Evolutionary conservation across 805 yeast genomes (phyloP), one percentile per base, ranked within the genome.

Genomic region (Wickerhamomyces queroliae): DNA sequence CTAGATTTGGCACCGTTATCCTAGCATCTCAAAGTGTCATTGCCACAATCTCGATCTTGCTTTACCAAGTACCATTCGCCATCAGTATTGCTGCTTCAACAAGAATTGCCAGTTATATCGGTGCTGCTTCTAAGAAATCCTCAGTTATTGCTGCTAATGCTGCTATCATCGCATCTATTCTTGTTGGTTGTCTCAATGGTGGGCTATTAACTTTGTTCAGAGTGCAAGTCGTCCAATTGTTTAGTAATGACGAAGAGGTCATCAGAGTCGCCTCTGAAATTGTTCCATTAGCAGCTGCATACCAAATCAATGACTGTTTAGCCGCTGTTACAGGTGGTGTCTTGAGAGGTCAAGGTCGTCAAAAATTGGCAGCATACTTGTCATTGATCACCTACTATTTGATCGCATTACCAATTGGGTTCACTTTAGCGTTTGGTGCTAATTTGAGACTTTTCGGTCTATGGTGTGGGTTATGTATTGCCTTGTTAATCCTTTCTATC

Each of bases 1-100:
- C 88, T 3, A 74, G 74, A 50, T 68, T 83, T 44, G 89, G 91
- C 19, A 75, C 82, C 2, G 69, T 67, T 5, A 73, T 73, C 1
- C 64, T 83, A 47, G 93, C 87, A 8, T 84, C 91, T 0, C 90
- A 83, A 60, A 76, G 85, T 2, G 80, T 83, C 39, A 72, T 83
- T 12, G 67, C 84, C 19, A 82, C 89, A 1, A 72, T 83, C 36
- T 80, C 84, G 40, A 77, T 81, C 0, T 57, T 84, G 38, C 66
- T 80, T 17, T 84, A 81, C 56, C 93, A 84, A 57, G 64, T 83
- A 5, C 90, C 90, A 18, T 81, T 84, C 55, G 87, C 89, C 13
- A 71, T 83, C 28, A 77, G 86, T 8, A 80, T 84, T 39, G 85
- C 90, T 4, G 75, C 84, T 0, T 78, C 88, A 11, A 83, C 91